Evolutionary conservation across 345 rosid genomes (phyloP).

Genomic region (Sisymbrium altissimum): DNA sequence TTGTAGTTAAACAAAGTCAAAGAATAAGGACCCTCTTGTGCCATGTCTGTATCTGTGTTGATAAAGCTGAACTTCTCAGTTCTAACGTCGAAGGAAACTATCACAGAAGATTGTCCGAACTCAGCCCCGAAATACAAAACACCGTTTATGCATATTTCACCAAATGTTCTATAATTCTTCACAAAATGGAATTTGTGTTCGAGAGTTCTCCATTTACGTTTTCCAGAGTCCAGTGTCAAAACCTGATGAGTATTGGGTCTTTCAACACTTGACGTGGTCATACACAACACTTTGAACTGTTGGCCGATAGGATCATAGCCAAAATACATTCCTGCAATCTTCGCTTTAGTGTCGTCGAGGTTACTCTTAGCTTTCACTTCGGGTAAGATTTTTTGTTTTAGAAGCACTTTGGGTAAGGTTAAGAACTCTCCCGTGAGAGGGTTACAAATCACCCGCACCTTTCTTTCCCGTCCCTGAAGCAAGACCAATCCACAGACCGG

Average conservation of each 20-base stretch:
- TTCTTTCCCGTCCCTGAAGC: not conserved
- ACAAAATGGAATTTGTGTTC: not conserved
- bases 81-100: not conserved
- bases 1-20: not conserved
- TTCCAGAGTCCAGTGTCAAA: slow-evolving; percentile 1
- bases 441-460: not conserved
- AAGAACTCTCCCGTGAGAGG: not conserved
- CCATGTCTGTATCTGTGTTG: not conserved
- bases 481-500: not conserved
- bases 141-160: not conserved
- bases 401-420: no score
- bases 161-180: not conserved
- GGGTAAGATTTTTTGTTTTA: not conserved
- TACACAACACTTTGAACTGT: slow-evolving; percentile 4
- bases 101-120: not conserved
- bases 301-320: not conserved
- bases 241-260: not conserved
- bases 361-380: not conserved
- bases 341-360: no score
- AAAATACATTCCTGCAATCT: not conserved
- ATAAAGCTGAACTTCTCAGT: not conserved
- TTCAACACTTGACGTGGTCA: not conserved
- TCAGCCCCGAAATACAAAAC: not conserved
- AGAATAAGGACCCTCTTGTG: not conserved
- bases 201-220: not conserved